A percentile compares a stretch with the other conserved stretches of the same genome.
Evolutionary conservation across 2,329 filamentous ascomycete genomes (phyloP).

Genomic region (Fusarium staphyleae): DNA sequence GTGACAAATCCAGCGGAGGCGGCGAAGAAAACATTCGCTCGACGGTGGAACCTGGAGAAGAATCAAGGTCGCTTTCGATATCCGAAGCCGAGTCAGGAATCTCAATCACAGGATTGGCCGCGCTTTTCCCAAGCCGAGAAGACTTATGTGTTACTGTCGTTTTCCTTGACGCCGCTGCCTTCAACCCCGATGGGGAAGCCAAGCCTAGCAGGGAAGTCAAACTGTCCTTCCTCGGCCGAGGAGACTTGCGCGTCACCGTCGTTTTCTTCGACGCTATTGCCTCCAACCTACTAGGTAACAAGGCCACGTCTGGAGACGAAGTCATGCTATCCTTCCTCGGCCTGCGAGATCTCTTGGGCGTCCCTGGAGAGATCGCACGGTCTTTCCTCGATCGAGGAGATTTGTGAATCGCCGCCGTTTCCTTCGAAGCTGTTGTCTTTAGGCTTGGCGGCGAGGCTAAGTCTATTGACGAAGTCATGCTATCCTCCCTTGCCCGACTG

Average conservation of each 20-base stretch:
- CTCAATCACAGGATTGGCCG: constrained; percentile 47
- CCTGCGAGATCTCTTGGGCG: constrained; percentile 50
- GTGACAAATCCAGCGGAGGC: constrained; percentile 51
- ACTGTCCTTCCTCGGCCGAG: too few relatives aligned
- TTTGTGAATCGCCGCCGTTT: too few relatives aligned
- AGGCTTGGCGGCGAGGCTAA: too few relatives aligned
- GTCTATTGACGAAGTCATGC: too few relatives aligned
- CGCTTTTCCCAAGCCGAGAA: constrained; percentile 21
- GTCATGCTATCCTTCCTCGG: constrained; percentile 48
- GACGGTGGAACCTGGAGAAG: constrained; percentile 46
- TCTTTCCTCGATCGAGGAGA: too few relatives aligned
- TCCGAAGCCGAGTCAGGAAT: constrained; percentile 61
- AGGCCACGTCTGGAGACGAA: constrained; percentile 6
- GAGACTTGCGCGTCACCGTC: too few relatives aligned
- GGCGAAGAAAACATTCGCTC: constrained; percentile 55
- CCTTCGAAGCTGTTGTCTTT: too few relatives aligned
- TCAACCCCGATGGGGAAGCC: too few relatives aligned
- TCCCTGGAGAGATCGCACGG: too few relatives aligned
- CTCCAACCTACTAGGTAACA: constrained; percentile 13
- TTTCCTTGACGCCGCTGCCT: constrained; percentile 15
- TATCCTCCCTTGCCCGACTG: too few relatives aligned
- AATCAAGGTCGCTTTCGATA: constrained; percentile 37
- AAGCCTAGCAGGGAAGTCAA: too few relatives aligned
- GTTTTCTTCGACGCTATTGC: background rate
- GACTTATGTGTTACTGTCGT: constrained; percentile 12